These are phyloP conservation scores for Acacia pycnantha DNA, from an alignment of 331 rosid genomes.

Conservation along the genomic window DNA sequence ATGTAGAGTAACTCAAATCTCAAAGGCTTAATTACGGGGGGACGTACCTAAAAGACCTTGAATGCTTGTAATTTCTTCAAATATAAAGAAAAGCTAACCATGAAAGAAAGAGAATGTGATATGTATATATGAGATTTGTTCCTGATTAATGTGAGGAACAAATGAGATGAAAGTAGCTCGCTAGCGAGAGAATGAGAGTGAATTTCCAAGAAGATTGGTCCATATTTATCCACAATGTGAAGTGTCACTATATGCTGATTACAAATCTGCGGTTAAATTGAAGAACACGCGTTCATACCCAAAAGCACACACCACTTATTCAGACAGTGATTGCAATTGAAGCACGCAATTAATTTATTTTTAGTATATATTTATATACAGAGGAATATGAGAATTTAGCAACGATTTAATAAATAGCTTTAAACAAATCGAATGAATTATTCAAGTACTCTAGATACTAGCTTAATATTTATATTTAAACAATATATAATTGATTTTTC, in stretches of 20 bases:
- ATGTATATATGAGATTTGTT: no score
- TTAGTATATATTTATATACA: no score
- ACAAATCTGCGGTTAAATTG: constrained; percentile 45
- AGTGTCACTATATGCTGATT: constrained; percentile 11
- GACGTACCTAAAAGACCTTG: no score
- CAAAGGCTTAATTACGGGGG: background rate
- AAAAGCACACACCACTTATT: background rate
- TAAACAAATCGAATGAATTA: background rate
- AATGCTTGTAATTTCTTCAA: no score
- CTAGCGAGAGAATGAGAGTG: background rate
- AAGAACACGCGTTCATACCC: constrained; percentile 55
- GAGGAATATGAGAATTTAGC: no score
- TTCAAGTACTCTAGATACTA: background rate
- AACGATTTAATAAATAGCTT: background rate
- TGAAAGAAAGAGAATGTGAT: background rate
- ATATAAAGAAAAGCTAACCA: no score
- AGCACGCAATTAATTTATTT: background rate
- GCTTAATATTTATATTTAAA: background rate
- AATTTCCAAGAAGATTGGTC: background rate
- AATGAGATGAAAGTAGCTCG: background rate
- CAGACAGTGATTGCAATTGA: background rate
- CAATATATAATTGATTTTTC: background rate
- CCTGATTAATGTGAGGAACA: no score
- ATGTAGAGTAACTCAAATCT: no score
- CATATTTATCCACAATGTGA: background rate